Base-by-base conservation (phyloP, 768 basidiomycete species). In the Candolleomyces eurysporus region DNA sequence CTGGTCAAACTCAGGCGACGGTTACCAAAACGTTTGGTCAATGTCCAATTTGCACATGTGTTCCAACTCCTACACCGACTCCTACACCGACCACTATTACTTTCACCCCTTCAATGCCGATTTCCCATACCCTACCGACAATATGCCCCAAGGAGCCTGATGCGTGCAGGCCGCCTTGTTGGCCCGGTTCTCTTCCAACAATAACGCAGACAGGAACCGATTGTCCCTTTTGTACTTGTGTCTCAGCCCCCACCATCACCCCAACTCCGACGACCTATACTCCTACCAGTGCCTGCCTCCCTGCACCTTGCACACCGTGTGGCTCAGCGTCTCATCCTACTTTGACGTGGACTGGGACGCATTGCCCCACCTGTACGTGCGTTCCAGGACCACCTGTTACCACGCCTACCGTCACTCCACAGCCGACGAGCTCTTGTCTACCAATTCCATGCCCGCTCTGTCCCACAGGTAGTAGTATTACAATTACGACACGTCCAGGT, bases 11-110 rank as follows among this genome's bases (percentile, higher is more conserved):
- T 36, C 11, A 7, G 36, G 36, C 36, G 3, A 36, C 36, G 11
- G 36, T 36, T 3, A 36, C 36, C 11, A 36, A 36, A 36, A 36
- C 36, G 36, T 36, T 36, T 6, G 36, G 36, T 36, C 36, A 58
- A 30, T 58, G 57, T 19, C 57, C 57, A 31, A 31, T 46, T 17
- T 58, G 57, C 31, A 58, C 57, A 10, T 58, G 57, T 36, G 46
- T 22, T n/a, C 57, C 57, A 16, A 58, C 46, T 36, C 19, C 49
- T 30, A 48, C 43, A 22, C 57, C 57, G 46, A 58, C 57, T 7
- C 57, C 57, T 2, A 48, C 21, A 49, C 30, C 19, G 14, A 22
- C 43, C 7, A 39, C 26, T 36, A 11, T 36, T 7, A 36, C 36
- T 36, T 11, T 1, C 6, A 8, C 36, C 36, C 36, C 36, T 1